A percentile compares a stretch with the other conserved stretches of the same genome.
phyloP scores from a whole-genome alignment of 371 early-diverging fungal genomes.

The Batkoa obscura region DNA sequence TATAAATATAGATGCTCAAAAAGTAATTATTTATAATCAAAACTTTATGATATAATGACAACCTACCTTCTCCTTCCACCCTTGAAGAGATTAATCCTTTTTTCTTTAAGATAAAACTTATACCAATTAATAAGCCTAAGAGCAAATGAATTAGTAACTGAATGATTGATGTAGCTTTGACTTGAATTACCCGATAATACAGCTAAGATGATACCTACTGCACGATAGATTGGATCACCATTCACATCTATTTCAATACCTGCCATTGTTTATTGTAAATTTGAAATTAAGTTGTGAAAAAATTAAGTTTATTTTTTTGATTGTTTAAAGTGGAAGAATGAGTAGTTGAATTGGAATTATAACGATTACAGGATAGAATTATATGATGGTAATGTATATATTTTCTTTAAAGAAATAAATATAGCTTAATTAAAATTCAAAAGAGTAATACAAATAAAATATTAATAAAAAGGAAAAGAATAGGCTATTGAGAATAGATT shows the following conservation, averaged over 20 bases:
- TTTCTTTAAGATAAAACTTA: conserved; percentile 84
- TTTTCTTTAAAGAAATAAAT: too few species aligned
- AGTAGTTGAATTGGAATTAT: too few species aligned
- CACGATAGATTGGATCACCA: conserved; percentile 5
- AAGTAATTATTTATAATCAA: background rate
- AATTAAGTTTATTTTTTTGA: too few species aligned
- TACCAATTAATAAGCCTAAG: conserved; percentile 69
- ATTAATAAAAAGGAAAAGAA: too few species aligned
- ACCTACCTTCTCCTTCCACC: conserved; percentile 22
- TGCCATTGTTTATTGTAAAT: background rate
- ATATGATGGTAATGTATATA: too few species aligned
- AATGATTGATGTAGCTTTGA: background rate
- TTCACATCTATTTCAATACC: background rate
- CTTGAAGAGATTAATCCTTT: conserved; percentile 65
- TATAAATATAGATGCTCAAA: conserved; percentile 10
- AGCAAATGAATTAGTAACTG: background rate
- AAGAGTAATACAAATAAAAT: too few species aligned
- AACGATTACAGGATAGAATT: too few species aligned
- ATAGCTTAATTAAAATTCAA: too few species aligned
- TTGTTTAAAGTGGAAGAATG: too few species aligned
- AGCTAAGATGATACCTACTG: conserved; percentile 7
- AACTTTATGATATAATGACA: background rate
- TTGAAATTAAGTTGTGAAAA: too few species aligned
- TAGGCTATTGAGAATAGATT: too few species aligned
- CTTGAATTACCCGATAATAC: conserved; percentile 8